Evolutionary conservation across 495 filamentous ascomycete genomes (phyloP), one percentile per base, ranked within the genome.

Genomic region (Penicillium coprophilum): DNA sequence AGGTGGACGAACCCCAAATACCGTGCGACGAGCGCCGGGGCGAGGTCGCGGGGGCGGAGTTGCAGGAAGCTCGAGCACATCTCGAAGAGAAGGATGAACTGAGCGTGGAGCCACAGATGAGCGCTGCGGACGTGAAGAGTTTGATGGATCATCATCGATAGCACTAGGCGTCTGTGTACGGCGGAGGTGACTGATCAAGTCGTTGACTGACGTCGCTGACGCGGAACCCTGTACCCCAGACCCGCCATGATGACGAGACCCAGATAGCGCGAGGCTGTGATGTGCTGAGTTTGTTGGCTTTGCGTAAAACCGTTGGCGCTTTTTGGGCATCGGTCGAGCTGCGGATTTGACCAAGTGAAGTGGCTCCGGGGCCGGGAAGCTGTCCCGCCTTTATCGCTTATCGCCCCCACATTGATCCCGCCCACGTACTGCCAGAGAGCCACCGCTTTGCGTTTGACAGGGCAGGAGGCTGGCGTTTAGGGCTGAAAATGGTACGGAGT

Each of bases 51-150:
- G 88, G 11, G 82, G 75, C n/a, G 85, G 83, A 27, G 83, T 82
- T 61, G 91, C 88, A 32, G 87, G 86, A 24, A 91, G 75, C 45
- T 87, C 80, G 30, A 93, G 78, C 40, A 92, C 80, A 31, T 81
- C 76, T 27, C 81, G 68, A 19, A 85, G 61, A 13, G 76, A 75
- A 0, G 82, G 82, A 52, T 82, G 83, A 1, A 86, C 75, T 0
- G 81, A 79, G 46, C 75, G 70, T 19, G 67, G 66, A 1, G 67
- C 54, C 9, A 61, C 24, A 11, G 59, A 54, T 9, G 52, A 45
- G n/a, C 54, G 61, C 9, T 57, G 57, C 1, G 61, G 41, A 6
- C 52, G 61, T 7, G 55, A 56, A 1, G 62, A 46, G 9, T 34
- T 64, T 17, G 60, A 10, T 21, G 53, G 19, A 7, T 45, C 55